Evolutionary conservation across 2,329 filamentous ascomycete genomes (phyloP), one percentile per base, ranked within the genome.

Genomic region (Mariannaea sp.): DNA sequence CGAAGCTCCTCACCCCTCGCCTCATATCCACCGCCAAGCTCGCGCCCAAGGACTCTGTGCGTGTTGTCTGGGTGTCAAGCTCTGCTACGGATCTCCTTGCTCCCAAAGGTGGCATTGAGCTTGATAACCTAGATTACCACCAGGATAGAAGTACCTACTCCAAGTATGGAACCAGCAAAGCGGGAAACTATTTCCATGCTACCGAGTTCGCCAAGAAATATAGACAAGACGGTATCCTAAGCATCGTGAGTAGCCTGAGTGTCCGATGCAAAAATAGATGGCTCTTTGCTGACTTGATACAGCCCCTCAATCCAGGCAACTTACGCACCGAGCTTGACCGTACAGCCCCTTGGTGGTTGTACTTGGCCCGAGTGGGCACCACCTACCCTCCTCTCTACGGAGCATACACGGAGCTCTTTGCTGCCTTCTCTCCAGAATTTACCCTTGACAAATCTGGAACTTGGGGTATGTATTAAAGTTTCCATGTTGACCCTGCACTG

Each of bases 351-450:
- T 64, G 62, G 62, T 61, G 52, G 47, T 17, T 65, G 12, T 65
- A 65, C 42, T 59, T 59, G 36, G 42, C 44, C 4, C 49, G 62
- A 17, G 24, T 47, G 5, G 16, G 60, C 4, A 57, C 61, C 1
- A 63, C 58, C 7, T 65, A 65, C 32, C 46, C 63, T 8, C 42
- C 65, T 3, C 58, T 71, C n/a, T 60, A 72, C 30, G 78, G 78
- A 3, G 77, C 77, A 0, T 80, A 78, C 55, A 80, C 78, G 0
- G 73, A 78, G 60, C 64, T 81, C 1, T 82, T 73, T 54, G 75
- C 77, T 5, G 77, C 71, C 0, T 65, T 78, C 39, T 74, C 76
- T 0, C 68, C 71, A 0, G 73, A 78, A 0, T 68, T 80, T 8
- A 77, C 71, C 1, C 39, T 69, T 2, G 73, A 74, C 27, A 70